Evolutionary conservation across 805 yeast species (phyloP).

Genomic region (Ogataea allantospora): DNA sequence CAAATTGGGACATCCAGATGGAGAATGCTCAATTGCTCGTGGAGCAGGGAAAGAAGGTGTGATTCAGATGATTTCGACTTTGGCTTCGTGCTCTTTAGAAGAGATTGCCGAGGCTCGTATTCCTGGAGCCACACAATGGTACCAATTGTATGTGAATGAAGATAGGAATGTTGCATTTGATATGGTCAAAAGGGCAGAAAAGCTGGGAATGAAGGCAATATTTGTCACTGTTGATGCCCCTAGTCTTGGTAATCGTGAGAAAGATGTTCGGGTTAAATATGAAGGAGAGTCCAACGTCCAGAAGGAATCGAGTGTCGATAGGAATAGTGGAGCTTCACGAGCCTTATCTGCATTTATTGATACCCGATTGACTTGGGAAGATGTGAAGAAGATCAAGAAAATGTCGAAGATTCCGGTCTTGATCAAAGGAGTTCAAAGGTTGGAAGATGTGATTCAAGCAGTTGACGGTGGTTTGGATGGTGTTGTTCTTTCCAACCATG

Average conservation of each 20-base stretch:
- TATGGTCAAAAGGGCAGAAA: slow-evolving; percentile 69
- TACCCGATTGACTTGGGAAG: slow-evolving; percentile 63
- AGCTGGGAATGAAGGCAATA: slow-evolving; percentile 73
- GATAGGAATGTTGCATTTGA: slow-evolving; percentile 64
- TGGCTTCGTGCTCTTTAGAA: slow-evolving; percentile 84
- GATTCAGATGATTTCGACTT: slow-evolving; percentile 89
- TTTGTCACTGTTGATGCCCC: slow-evolving; percentile 95
- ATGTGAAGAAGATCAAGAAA: slow-evolving; percentile 52
- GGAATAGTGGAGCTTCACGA: slow-evolving; percentile 79
- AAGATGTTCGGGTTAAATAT: slow-evolving; percentile 37
- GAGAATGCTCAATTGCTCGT: slow-evolving; percentile 81
- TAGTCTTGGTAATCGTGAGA: slow-evolving; percentile 85
- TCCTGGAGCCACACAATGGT: slow-evolving; percentile 78
- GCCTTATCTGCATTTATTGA: slow-evolving; percentile 87
- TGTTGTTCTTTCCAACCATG: slow-evolving; percentile 84
- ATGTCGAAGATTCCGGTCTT: slow-evolving; percentile 65
- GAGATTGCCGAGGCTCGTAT: slow-evolving; percentile 74
- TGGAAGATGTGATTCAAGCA: slow-evolving; percentile 75
- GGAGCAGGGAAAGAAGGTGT: slow-evolving; percentile 72
- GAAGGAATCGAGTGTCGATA: slow-evolving; percentile 49
- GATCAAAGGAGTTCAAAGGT: slow-evolving; percentile 82
- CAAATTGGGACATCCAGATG: slow-evolving; percentile 88
- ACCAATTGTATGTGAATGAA: slow-evolving; percentile 79
- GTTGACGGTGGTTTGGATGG: slow-evolving; percentile 71
- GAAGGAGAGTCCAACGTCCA: slow-evolving; percentile 45